Conservation (phyloP, 257 asterid species). For the Solanum dulcamara region DNA sequence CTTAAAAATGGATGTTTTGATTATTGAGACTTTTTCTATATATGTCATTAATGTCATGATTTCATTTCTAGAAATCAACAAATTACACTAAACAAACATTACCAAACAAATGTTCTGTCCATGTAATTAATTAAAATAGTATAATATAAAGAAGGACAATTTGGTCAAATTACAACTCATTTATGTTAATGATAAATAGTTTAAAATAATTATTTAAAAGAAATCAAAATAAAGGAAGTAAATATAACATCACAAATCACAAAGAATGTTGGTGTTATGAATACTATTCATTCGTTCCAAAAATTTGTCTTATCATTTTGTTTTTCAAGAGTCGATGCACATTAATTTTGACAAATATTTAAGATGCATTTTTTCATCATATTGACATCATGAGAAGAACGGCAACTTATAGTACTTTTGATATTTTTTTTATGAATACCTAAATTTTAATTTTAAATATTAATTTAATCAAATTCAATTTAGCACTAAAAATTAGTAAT, state of each 20-base stretch:
- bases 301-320: too few species aligned
- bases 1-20: too few species aligned
- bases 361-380: too few species aligned
- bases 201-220: neutral
- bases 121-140: neutral
- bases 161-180: neutral
- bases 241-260: neutral
- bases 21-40: neutral
- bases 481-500: too few species aligned
- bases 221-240: neutral
- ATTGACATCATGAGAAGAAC: too few species aligned
- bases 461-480: too few species aligned
- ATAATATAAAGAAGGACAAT: neutral
- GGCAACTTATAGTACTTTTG: too few species aligned
- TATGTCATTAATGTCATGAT: too few species aligned
- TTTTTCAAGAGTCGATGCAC: too few species aligned
- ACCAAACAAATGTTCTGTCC: neutral
- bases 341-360: too few species aligned
- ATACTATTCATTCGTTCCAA: neutral
- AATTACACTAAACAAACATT: neutral
- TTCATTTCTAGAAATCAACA: neutral
- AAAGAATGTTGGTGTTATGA: neutral
- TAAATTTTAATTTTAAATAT: too few species aligned
- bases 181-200: neutral
- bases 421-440: too few species aligned